Evolutionary conservation across 2,329 filamentous ascomycete genomes (phyloP).

Genomic region (Colletotrichum sublineola): DNA sequence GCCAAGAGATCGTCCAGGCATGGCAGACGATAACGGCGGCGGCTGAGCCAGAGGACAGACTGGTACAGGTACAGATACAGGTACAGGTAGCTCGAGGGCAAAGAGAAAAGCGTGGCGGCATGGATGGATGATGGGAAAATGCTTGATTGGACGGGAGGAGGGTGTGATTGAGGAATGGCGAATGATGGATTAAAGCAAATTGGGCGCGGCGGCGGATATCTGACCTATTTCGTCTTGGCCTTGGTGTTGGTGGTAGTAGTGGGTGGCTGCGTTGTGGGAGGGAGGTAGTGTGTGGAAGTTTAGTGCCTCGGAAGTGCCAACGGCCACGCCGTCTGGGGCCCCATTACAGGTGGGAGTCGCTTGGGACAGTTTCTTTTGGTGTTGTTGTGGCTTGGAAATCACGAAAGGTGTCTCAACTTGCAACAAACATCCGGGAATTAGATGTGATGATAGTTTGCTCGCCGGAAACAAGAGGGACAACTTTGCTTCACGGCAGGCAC

Average conservation of each 20-base stretch:
- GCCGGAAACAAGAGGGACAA: background rate
- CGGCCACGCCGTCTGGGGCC: background rate
- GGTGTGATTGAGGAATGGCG: slow-evolving; percentile 6
- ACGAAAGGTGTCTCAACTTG: background rate
- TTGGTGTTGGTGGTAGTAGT: slow-evolving; percentile 1
- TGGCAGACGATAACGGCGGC: slow-evolving; percentile 8
- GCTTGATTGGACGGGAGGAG: slow-evolving; percentile 31
- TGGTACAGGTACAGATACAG: background rate
- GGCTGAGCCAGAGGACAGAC: background rate
- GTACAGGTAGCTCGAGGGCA: background rate
- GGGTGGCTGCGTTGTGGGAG: background rate
- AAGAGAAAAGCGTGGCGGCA: slow-evolving; percentile 17
- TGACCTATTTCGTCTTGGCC: slow-evolving; percentile 37
- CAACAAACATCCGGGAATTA: background rate
- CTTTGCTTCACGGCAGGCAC: background rate
- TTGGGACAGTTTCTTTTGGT: background rate
- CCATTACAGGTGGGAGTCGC: background rate
- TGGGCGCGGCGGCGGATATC: slow-evolving; percentile 31
- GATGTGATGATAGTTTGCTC: too few species aligned
- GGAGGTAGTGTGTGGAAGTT: background rate
- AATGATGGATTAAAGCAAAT: slow-evolving; percentile 2
- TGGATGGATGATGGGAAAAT: slow-evolving; percentile 27
- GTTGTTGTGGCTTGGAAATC: background rate
- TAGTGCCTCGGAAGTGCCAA: background rate
- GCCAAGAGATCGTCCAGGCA: slow-evolving; percentile 32